Evolutionary conservation across 176 grass and related monocot genomes (phyloP), one percentile per base, ranked within the genome.

Genomic region (Musa itinerans): DNA sequence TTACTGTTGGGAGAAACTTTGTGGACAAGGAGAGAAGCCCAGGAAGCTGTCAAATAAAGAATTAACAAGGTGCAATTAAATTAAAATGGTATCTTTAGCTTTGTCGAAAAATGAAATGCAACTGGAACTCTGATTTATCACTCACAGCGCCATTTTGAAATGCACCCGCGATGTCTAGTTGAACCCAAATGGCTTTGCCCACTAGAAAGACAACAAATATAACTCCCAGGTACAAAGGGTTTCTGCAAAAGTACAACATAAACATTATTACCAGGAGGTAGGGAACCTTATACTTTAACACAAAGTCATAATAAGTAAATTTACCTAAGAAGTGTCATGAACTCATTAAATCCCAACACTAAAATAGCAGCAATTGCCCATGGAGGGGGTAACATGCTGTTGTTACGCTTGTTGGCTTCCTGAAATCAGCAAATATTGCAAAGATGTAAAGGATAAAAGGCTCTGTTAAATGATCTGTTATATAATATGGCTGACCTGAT

Each of bases 331-430:
- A 99, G 86, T 68, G 88, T 87, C 96, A 99, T 99, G 53, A 99
- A 92, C 80, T 99, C 96, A 11, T 99, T 99, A 85, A 99, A 99
- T 56, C 95, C 95, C 80, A 99, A 87, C 23, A 99, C 69, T 55
- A 77, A 72, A 78, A 99, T 94, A 68, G 95, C 95, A 53, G 84
- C 95, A 68, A 99, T 89, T 50, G 95, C 95, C 95, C 95, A 99
- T 71, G 95, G 95, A 87, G 91, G 95, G 68, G 95, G 95, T 52
- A 99, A 29, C 90, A 89, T 87, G 82, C 89, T 99, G 81, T 99
- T 99, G 78, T 99, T 99, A 68, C 84, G 87, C 83, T 94, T 99
- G 71, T 99, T 85, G 80, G 95, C 95, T 86, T 99, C 95, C 95
- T 99, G 74, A 71, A 34, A 73, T 78, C 77, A 22, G 20, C 29